Evolutionary conservation across 331 rosid species (phyloP), one percentile per base, ranked within the genome.

Genomic region (Prunus yedoensis): DNA sequence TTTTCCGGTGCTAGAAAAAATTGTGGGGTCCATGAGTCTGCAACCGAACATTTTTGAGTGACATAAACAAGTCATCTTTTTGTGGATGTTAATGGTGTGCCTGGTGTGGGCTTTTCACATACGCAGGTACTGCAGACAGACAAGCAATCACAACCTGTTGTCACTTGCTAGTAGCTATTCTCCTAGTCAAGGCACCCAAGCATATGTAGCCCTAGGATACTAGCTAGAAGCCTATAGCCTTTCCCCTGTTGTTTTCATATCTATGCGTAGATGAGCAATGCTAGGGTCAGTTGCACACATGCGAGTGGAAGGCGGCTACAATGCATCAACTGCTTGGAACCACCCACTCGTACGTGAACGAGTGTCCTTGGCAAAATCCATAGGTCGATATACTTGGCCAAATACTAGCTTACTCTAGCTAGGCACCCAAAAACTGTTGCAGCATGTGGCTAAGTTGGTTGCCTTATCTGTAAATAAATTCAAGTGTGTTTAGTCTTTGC

Each of bases 1-100:
- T 91, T 88, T 89, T 85, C 78, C 61, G 91, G 91, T 88, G 88
- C 81, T 66, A 66, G 78, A 73, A 83, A 41, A 41, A 8, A 2
- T 10, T 70, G 92, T 81, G 89, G 96, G 94, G 87, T 81, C 88
- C 72, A 76, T 21, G 3, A 7, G 23, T 21, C 14, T 63, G 80
- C 79, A 80, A 86, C 86, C 84, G 70, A 86, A 80, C 86, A 73
- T 77, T 79, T 43, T n/a, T n/a, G n/a, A n/a, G 86, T 86, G 89
- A 86, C 84, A 80, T 3, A 79, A 85, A 89, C 89, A 77, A 79
- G 79, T 74, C 81, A 84, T 79, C 90, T 78, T 82, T 78, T 80
- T 13, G 23, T 59, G 41, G 12, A 54, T 35, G 27, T 63, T 54
- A 41, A 25, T 41, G 15, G 27, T 27, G 47, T 66, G 52, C 70